phyloP scores from a whole-genome alignment of 1,139 yeast species.

The Taphrina flavorubra region DNA sequence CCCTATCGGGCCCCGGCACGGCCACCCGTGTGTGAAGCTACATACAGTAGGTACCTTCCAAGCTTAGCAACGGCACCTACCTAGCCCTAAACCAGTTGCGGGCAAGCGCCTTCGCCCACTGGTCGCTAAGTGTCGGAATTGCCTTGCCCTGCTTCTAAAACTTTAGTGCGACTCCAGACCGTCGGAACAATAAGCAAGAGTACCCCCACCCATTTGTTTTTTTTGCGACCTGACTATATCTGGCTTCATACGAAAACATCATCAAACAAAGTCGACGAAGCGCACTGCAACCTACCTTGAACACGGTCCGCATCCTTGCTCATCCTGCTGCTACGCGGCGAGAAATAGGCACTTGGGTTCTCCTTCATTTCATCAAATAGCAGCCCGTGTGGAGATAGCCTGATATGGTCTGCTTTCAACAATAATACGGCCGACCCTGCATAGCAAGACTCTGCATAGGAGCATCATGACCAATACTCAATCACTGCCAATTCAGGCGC shows the following conservation, averaged over 20 bases:
- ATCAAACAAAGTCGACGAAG: not conserved
- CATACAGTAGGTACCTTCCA: too few species aligned
- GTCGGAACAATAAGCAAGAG: not conserved
- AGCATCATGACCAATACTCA: conserved; percentile 19
- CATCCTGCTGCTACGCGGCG: not conserved
- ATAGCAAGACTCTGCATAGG: not conserved
- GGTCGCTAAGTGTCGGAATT: conserved; percentile 6
- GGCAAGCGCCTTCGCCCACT: not conserved
- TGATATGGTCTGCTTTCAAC: not conserved
- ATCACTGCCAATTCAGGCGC: conserved; percentile 20
- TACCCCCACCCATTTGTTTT: not conserved
- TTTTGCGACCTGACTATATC: not conserved
- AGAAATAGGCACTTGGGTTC: not conserved
- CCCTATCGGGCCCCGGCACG: conserved; percentile 23
- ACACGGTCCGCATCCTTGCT: not conserved
- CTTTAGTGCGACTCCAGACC: conserved; percentile 11
- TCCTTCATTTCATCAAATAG: not conserved
- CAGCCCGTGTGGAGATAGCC: not conserved
- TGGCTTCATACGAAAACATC: not conserved
- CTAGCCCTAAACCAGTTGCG: not conserved
- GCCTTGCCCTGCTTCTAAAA: conserved; percentile 9
- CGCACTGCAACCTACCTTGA: not conserved
- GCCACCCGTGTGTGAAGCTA: conserved; percentile 2
- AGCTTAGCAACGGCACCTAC: too few species aligned
- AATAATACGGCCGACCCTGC: not conserved